Percentiles rank a stretch among this genome's conserved stretches.
phyloP scores from a whole-genome alignment of 345 rosid genomes.

The Ailanthus altissimus region DNA sequence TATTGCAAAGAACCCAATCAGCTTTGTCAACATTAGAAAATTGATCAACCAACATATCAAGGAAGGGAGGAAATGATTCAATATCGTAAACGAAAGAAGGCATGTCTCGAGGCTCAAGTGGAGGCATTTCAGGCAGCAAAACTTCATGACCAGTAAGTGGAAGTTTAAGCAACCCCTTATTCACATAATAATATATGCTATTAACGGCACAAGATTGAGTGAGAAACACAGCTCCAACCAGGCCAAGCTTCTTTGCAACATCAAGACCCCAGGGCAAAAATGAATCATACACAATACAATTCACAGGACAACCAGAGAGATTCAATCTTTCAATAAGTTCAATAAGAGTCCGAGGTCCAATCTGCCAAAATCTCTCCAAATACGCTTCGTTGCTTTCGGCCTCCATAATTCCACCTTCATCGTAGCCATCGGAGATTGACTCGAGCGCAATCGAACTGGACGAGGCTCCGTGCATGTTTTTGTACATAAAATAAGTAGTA shows the following conservation, averaged over 20 bases:
- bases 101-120: too few relatives aligned
- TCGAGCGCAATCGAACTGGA: constrained; percentile 21
- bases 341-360: constrained; percentile 24
- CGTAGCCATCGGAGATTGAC: constrained; percentile 49
- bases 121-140: too few relatives aligned
- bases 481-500: constrained; percentile 24
- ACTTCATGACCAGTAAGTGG: constrained; percentile 20
- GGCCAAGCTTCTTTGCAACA: constrained; percentile 35
- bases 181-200: constrained; percentile 21
- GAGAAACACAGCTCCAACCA: too few relatives aligned
- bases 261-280: constrained; percentile 40
- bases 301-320: neutral
- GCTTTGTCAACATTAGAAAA: constrained; percentile 14
- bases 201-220: constrained; percentile 22
- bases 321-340: constrained; percentile 20
- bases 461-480: constrained; percentile 17
- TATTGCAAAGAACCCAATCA: constrained; percentile 5
- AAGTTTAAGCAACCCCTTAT: constrained; percentile 22
- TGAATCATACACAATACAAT: constrained; percentile 32
- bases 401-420: constrained; percentile 21
- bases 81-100: constrained; percentile 19
- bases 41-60: constrained; percentile 20
- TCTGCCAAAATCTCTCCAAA: constrained; percentile 17
- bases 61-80: constrained; percentile 29
- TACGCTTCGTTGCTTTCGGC: constrained; percentile 27